Evolutionary conservation across 1,284 basidiomycete species (phyloP), one percentile per base, ranked within the genome.

Genomic region (Cutaneotrichosporon sp.): DNA sequence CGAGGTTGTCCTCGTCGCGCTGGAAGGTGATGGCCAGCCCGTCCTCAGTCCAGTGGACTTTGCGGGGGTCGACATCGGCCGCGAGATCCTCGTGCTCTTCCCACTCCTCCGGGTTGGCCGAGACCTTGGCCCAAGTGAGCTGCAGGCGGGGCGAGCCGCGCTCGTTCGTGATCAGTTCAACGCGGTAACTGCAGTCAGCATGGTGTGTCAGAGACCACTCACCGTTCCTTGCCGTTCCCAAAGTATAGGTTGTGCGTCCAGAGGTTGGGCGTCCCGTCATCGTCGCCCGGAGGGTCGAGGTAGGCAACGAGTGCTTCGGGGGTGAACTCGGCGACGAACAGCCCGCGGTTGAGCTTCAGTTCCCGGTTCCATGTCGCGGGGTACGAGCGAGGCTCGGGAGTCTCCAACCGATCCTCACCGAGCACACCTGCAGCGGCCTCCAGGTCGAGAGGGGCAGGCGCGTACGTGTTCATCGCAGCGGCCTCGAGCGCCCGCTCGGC

Each of bases 231-330:
- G n/a, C 5, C 25, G 27, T 36, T 47, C 43, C 58, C 56, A 16
- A 67, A 57, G 47, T 56, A 45, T 14, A 67, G 56, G 14, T 62
- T 46, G 46, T 67, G 63, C 27, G 62, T 62, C 62, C 62, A 67
- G 34, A 67, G 36, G 29, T 42, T 66, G 11, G 54, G 43, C 25
- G 20, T 22, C 27, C 45, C 42, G 29, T 51, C 34, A 27, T 58
- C 56, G 29, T 64, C 59, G 36, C 34, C 59, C 1, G 56, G 47
- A 45, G 46, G 47, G 25, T 62, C 58, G 27, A 67, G 34, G 47
- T 55, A 67, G 5, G 58, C 66, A 4, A 52, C 58, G n/a, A 72
- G 53, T 20, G 65, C 60, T 6, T 65, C 63, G 4, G 69, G 68
- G 3, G 58, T 46, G 53, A 72, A 77, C 22, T 61, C 65, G 57